Conservation (phyloP, 164 flowering plant species). For the Santalum album region DNA sequence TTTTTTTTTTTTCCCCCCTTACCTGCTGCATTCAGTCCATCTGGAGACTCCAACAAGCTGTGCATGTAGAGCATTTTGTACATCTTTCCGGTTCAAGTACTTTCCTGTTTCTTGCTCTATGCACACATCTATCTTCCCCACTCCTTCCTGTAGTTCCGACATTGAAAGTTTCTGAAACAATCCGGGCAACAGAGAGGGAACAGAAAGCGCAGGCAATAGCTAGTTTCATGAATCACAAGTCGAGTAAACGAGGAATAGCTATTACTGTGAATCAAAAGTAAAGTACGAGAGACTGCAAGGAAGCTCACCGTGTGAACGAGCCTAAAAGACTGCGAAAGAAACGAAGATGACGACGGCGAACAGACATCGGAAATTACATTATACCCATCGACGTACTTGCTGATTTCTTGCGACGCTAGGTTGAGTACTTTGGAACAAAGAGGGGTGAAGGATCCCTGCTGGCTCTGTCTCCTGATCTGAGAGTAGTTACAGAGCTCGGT, state of each 20-base stretch:
- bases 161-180: background rate
- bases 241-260: no score
- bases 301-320: no score
- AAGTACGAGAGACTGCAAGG: no score
- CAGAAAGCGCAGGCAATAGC: no score
- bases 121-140: background rate
- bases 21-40: background rate
- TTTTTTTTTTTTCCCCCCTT: no score
- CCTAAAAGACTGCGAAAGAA: no score
- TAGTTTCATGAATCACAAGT: no score
- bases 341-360: no score
- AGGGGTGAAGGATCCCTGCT: background rate
- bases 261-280: no score
- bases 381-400: background rate
- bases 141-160: background rate
- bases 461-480: background rate
- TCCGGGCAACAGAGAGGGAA: no score
- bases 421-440: background rate
- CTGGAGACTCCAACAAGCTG: background rate
- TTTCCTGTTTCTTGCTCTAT: background rate
- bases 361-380: conserved; percentile 1
- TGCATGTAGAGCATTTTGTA: conserved; percentile 1
- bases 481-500: background rate
- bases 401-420: background rate
- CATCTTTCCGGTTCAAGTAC: background rate